Percentiles rank a stretch among this genome's conserved stretches.
Conservation (phyloP, 1,284 basidiomycete genomes). For the Austroboletus olivaceoglutinosus region DNA sequence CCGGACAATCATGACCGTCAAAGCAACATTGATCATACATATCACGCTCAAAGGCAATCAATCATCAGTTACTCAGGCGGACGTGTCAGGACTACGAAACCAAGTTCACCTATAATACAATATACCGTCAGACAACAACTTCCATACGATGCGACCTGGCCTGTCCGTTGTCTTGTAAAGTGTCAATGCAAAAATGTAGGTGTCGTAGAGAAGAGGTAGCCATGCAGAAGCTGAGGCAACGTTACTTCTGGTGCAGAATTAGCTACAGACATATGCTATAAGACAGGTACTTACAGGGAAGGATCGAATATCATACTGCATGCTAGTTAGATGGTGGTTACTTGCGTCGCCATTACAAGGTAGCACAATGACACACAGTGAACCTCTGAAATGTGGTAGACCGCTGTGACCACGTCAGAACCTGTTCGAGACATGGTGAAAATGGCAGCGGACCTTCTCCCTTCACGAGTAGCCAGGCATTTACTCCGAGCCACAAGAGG, state of each 20-base stretch:
- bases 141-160: conserved; percentile 31
- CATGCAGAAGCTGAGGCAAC: conserved; percentile 44
- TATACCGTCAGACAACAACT: conserved; percentile 43
- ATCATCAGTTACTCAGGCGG: background rate
- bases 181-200: conserved; percentile 39
- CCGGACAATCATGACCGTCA: conserved; percentile 45
- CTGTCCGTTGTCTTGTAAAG: conserved; percentile 31
- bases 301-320: conserved; percentile 42
- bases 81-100: background rate
- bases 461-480: conserved; percentile 40
- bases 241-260: conserved; percentile 8
- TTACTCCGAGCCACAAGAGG: conserved; percentile 34
- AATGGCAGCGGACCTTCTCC: conserved; percentile 19
- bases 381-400: conserved; percentile 5
- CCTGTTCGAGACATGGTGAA: background rate
- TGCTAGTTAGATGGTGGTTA: conserved; percentile 24
- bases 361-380: conserved; percentile 15
- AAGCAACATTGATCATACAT: conserved; percentile 41
- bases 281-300: conserved; percentile 2
- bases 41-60: conserved; percentile 37
- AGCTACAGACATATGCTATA: background rate
- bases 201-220: conserved; percentile 47
- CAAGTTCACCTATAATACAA: conserved; percentile 42
- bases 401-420: conserved; percentile 15
- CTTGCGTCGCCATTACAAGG: background rate